Percentiles rank a stretch among this genome's conserved stretches.
These are phyloP conservation scores for Eimeria maxima DNA, from an alignment of 169 alveolate species.

Conservation along the genomic window DNA sequence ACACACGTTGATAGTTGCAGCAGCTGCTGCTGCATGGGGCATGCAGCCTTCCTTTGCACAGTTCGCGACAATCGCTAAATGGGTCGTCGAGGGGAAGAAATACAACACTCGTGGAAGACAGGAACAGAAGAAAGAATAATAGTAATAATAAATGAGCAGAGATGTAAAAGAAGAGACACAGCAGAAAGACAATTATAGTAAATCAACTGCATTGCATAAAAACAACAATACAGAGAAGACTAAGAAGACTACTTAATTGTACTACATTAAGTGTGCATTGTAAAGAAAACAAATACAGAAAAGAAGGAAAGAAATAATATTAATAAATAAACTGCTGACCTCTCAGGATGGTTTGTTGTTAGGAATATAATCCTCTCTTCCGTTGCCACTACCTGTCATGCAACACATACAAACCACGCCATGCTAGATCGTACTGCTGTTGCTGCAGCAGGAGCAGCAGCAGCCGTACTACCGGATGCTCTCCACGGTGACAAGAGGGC, in stretches of 20 bases:
- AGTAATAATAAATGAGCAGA: neutral
- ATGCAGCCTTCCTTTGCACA: too few species aligned
- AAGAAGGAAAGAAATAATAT: too few species aligned
- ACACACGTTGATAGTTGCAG: too few species aligned
- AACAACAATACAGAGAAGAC: too few species aligned
- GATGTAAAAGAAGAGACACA: neutral
- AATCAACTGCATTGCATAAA: too few species aligned
- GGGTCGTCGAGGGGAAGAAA: neutral
- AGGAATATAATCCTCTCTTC: slow-evolving; percentile 91
- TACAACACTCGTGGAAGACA: neutral
- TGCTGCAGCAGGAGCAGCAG: neutral
- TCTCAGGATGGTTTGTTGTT: slow-evolving; percentile 90
- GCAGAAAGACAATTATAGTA: neutral
- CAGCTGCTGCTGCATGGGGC: neutral
- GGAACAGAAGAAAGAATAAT: neutral
- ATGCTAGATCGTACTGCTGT: neutral
- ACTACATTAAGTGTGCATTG: too few species aligned
- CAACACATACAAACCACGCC: neutral
- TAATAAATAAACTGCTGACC: neutral
- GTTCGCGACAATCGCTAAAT: too few species aligned
- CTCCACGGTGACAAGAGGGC: too few species aligned
- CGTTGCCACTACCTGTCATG: slow-evolving; percentile 86
- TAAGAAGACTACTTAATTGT: too few species aligned
- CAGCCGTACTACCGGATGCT: neutral
- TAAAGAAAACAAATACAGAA: too few species aligned